Evolutionary conservation across 208 protist genomes (phyloP).

Genomic region (Leishmania arabica): DNA sequence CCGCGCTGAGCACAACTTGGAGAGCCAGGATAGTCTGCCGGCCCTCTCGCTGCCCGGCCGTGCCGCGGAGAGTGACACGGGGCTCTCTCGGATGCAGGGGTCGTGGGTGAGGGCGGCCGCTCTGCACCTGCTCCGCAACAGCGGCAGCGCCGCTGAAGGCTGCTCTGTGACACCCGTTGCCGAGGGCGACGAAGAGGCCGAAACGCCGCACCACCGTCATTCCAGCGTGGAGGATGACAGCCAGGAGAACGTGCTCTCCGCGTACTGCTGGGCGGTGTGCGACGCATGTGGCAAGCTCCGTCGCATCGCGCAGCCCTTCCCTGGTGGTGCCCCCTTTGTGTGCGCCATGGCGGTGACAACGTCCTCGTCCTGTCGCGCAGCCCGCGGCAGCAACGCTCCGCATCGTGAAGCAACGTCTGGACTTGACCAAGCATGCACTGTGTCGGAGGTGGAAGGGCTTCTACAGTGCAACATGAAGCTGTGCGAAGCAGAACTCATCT

Average conservation of each 20-base stretch:
- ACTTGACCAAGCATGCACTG: slow-evolving; percentile 38
- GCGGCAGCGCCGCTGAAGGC: neutral
- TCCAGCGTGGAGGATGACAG: slow-evolving; percentile 13
- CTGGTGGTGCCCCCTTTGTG: slow-evolving; percentile 80
- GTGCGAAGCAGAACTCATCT: slow-evolving; percentile 31
- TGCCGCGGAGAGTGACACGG: neutral
- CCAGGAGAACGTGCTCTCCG: slow-evolving; percentile 49
- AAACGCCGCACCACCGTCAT: neutral
- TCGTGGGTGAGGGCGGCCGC: slow-evolving; percentile 43
- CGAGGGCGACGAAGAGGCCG: slow-evolving; percentile 5
- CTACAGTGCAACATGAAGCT: slow-evolving; percentile 25
- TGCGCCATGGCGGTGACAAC: slow-evolving; percentile 55
- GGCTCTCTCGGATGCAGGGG: slow-evolving; percentile 32
- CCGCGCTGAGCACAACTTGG: neutral
- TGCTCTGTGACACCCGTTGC: neutral
- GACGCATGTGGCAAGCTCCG: slow-evolving; percentile 81
- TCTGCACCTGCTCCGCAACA: slow-evolving; percentile 38
- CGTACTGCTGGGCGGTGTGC: slow-evolving; percentile 82
- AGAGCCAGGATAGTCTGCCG: slow-evolving; percentile 1
- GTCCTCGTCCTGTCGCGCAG: slow-evolving; percentile 24
- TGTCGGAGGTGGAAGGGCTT: slow-evolving; percentile 62
- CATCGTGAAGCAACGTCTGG: neutral
- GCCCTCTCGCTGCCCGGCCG: neutral
- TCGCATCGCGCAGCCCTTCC: slow-evolving; percentile 84
- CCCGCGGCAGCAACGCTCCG: neutral